A percentile compares a stretch with the other conserved stretches of the same genome.
phyloP scores from a whole-genome alignment of 768 basidiomycete species.

The Podaxis sp. region DNA sequence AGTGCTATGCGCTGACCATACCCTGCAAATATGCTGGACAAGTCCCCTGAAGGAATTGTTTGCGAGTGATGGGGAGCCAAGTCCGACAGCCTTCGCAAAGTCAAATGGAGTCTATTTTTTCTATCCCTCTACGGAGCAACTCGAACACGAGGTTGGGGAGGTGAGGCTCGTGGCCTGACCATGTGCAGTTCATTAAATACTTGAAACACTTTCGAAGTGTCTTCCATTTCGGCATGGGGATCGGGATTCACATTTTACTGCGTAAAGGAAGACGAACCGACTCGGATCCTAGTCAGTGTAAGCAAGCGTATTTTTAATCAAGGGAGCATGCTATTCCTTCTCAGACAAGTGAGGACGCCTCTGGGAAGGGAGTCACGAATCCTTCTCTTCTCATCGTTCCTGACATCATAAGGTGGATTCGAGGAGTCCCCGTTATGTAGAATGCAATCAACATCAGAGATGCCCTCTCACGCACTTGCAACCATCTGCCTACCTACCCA shows the following conservation, averaged over 20 bases:
- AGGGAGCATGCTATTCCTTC: not conserved
- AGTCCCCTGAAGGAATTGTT: not conserved
- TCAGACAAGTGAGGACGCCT: not conserved
- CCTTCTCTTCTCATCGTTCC: not conserved
- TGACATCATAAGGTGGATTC: not conserved
- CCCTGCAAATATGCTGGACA: not conserved
- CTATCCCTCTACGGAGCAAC: constrained; percentile 6
- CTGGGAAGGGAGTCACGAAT: not conserved
- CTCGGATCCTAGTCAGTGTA: constrained; percentile 1
- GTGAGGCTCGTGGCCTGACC: constrained; percentile 10
- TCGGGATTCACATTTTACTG: constrained; percentile 3
- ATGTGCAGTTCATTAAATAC: constrained; percentile 14
- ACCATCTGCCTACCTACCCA: not conserved
- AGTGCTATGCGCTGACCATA: not conserved
- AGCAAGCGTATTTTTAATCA: not conserved
- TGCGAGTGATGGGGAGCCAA: not conserved
- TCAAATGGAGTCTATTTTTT: not conserved
- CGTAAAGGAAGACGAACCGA: not conserved
- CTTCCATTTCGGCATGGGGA: constrained; percentile 11
- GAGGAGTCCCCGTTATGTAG: not conserved
- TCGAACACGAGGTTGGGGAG: constrained; percentile 13
- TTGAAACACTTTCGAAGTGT: constrained; percentile 11
- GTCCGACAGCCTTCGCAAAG: not conserved
- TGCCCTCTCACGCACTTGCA: constrained; percentile 1
- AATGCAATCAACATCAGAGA: not conserved